Evolutionary conservation across 1,139 yeast genomes (phyloP).

Genomic region (Yamadazyma aaseri): DNA sequence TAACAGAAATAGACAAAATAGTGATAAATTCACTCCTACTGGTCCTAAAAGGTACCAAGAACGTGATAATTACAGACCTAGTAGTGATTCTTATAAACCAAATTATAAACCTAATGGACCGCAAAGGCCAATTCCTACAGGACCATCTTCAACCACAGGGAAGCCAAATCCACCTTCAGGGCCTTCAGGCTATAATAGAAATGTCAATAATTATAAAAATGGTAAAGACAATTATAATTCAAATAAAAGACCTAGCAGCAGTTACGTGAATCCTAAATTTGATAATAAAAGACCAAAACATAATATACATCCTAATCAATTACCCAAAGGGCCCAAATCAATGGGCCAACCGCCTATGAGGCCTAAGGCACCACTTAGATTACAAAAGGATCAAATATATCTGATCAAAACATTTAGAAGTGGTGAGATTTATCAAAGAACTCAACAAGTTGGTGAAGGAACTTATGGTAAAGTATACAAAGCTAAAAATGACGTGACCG

Average conservation of each 20-base stretch:
- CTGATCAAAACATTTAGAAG: constrained; percentile 27
- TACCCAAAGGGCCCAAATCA: constrained; percentile 19
- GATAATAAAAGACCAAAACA: constrained; percentile 8
- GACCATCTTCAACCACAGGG: constrained; percentile 2
- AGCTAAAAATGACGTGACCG: constrained; percentile 67
- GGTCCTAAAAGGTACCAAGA: constrained; percentile 19
- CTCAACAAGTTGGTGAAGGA: constrained; percentile 52
- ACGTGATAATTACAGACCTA: constrained; percentile 20
- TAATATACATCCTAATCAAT: constrained; percentile 2
- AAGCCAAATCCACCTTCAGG: constrained; percentile 3
- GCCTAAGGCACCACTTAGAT: constrained; percentile 11
- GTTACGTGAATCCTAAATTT: constrained; percentile 3
- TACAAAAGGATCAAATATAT: constrained; percentile 31
- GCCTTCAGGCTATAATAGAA: constrained; percentile 8
- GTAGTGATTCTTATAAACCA: constrained; percentile 5
- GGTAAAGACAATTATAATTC: not conserved
- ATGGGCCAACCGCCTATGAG: not conserved
- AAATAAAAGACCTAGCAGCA: constrained; percentile 5
- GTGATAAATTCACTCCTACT: constrained; percentile 12
- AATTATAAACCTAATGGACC: constrained; percentile 2
- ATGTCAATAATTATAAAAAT: constrained; percentile 1
- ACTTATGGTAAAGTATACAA: constrained; percentile 50
- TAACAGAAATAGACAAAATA: constrained; percentile 8
- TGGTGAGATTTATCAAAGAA: constrained; percentile 34
- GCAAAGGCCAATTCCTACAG: constrained; percentile 6